Evolutionary conservation across 2,329 filamentous ascomycete species (phyloP), one percentile per base, ranked within the genome.

Genomic region (Pezizomycotina sp.): DNA sequence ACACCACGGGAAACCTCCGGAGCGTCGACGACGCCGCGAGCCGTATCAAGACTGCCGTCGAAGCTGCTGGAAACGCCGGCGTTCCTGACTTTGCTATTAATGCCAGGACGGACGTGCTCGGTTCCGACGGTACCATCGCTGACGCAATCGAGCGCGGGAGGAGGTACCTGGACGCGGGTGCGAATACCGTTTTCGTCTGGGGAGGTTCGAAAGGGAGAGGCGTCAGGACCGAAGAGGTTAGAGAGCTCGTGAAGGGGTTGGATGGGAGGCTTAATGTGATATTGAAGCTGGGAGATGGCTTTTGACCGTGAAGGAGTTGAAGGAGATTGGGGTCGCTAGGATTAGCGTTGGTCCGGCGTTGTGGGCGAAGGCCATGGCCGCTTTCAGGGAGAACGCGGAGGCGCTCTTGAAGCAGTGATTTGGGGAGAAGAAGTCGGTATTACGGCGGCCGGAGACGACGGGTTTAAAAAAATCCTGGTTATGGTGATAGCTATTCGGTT

Each of bases 161-260:
- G 38, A 63, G 62, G n/a, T 74, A 66, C 49, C 55, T 74, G 3
- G 62, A 58, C 0, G 68, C 68, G 2, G 71, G 70, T 0, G 71
- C 70, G 0, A 65, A 61, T 8, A 71, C 65, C 1, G 60, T 70
- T 0, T 74, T 73, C 55, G 67, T 71, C 33, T 74, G 68, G 68
- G 69, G 69, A 9, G 66, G 60, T 1, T 48, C 56, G 0, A 53
- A 53, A 22, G 30, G 22, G 7, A n/a, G n/a, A n/a, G 54, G 56
- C 1, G 49, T 69, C 8, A 56, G 56, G 8, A 57, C 52, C 8
- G 58, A 56, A 0, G 67, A 70, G 51, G 59, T 69, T 2, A 51
- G 57, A 49, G 52, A 48, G 26, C 48, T 71, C 45, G 64, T 63
- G 2, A 51, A 55, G 34, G 64, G 59, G 28, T 59, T 72, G 28